Evolutionary conservation across 1,284 basidiomycete species (phyloP).

Genomic region (Coniophora puteana): DNA sequence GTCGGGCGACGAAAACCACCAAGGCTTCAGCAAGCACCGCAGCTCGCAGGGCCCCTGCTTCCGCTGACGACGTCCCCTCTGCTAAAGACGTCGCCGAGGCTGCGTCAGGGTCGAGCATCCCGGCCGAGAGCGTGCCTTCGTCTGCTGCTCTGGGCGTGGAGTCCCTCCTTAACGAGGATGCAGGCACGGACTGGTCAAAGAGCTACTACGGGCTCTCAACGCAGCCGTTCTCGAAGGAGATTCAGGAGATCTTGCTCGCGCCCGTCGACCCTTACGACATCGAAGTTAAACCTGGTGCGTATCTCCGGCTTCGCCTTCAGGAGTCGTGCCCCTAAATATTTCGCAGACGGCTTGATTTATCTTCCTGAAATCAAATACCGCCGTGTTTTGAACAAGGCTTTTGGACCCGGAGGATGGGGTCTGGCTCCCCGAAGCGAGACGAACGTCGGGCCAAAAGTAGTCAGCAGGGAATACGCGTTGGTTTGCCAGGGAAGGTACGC

Average conservation of each 20-base stretch:
- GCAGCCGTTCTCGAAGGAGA: slow-evolving; percentile 77
- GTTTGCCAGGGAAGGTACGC: slow-evolving; percentile 87
- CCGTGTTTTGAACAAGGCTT: slow-evolving; percentile 90
- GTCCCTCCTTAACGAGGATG: slow-evolving; percentile 15
- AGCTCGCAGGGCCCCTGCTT: slow-evolving; percentile 11
- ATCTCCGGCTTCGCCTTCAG: neutral
- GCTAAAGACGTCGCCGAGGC: too few species aligned
- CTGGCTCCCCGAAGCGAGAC: slow-evolving; percentile 92
- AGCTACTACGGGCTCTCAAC: slow-evolving; percentile 82
- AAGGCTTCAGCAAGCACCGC: slow-evolving; percentile 28
- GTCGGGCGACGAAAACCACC: slow-evolving; percentile 10
- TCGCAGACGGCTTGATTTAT: slow-evolving; percentile 87
- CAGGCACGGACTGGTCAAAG: slow-evolving; percentile 78
- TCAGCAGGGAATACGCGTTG: slow-evolving; percentile 92
- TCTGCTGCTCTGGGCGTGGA: slow-evolving; percentile 18
- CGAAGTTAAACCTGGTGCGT: slow-evolving; percentile 89
- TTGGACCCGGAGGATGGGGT: slow-evolving; percentile 97
- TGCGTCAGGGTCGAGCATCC: too few species aligned
- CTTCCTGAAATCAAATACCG: slow-evolving; percentile 98
- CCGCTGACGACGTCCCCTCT: slow-evolving; percentile 16
- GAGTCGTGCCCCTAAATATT: slow-evolving; percentile 1
- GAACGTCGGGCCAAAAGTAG: slow-evolving; percentile 84
- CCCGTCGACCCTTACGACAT: slow-evolving; percentile 79
- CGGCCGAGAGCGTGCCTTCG: slow-evolving; percentile 12
- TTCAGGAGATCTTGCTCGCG: slow-evolving; percentile 69